Evolutionary conservation across 1,284 basidiomycete species (phyloP).

Genomic region (Tilletiopsis washingtonensis): DNA sequence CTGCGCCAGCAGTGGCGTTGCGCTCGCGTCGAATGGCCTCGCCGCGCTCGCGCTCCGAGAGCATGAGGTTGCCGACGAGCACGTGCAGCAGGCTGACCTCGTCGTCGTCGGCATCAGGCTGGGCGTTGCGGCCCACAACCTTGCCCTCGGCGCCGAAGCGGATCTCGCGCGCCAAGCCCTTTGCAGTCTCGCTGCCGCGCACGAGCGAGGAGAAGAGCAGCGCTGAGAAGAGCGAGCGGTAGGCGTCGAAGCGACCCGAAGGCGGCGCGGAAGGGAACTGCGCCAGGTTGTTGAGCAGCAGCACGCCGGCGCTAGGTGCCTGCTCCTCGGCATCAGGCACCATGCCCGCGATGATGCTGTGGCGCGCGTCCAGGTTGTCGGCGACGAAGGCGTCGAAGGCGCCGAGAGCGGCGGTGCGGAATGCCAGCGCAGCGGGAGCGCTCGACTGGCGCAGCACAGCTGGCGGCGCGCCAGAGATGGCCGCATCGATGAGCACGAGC

Average conservation of each 20-base stretch:
- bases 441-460: neutral
- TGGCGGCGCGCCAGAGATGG: constrained; percentile 17
- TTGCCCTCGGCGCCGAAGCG: constrained; percentile 44
- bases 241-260: constrained; percentile 51
- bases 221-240: constrained; percentile 45
- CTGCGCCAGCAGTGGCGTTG: constrained; percentile 12
- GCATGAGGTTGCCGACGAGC: constrained; percentile 57
- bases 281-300: constrained; percentile 53
- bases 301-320: constrained; percentile 50
- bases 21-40: constrained; percentile 41
- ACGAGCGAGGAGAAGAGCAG: constrained; percentile 52
- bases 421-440: constrained; percentile 4
- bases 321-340: constrained; percentile 16
- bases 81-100: constrained; percentile 52
- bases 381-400: constrained; percentile 42
- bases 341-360: constrained; percentile 54
- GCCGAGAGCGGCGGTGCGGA: constrained; percentile 34
- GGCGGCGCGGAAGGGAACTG: constrained; percentile 46
- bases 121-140: constrained; percentile 28
- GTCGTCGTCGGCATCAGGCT: constrained; percentile 53
- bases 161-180: constrained; percentile 53
- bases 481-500: constrained; percentile 21
- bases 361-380: constrained; percentile 48
- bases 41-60: constrained; percentile 56
- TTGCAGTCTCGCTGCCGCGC: constrained; percentile 54